Conservation (phyloP, 768 basidiomycete genomes). For the Dioszegia crocea region DNA sequence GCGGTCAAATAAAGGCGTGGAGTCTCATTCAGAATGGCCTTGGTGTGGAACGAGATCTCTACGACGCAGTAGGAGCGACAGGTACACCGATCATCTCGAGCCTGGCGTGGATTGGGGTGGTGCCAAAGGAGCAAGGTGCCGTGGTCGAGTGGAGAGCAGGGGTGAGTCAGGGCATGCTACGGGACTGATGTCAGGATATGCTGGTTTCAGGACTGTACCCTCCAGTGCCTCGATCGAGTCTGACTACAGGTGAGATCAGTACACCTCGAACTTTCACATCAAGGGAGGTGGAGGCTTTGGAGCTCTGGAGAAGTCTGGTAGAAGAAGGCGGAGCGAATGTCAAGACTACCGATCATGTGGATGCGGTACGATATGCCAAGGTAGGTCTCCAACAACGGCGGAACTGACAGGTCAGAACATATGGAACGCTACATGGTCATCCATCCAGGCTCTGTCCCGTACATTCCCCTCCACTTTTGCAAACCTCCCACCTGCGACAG, state of each 20-base stretch:
- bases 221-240: constrained; percentile 8
- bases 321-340: constrained; percentile 30
- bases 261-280: constrained; percentile 12
- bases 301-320: constrained; percentile 23
- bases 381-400: constrained; percentile 6
- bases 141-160: constrained; percentile 30
- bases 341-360: constrained; percentile 22
- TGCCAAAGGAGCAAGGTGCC: constrained; percentile 31
- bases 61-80: constrained; percentile 51
- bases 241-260: not conserved
- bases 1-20: constrained; percentile 55
- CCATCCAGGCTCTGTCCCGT: constrained; percentile 33
- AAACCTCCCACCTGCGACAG: constrained; percentile 8
- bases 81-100: constrained; percentile 39
- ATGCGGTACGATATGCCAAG: constrained; percentile 26
- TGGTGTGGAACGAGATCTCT: constrained; percentile 65
- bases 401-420: constrained; percentile 28
- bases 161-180: not conserved
- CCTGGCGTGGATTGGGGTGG: constrained; percentile 39
- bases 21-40: constrained; percentile 63
- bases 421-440: constrained; percentile 42
- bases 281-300: constrained; percentile 20
- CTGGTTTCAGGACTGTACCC: constrained; percentile 30
- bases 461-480: constrained; percentile 21
- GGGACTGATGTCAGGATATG: constrained; percentile 16